Evolutionary conservation across 768 basidiomycete species (phyloP).

Genomic region (Hygrophorus russula): DNA sequence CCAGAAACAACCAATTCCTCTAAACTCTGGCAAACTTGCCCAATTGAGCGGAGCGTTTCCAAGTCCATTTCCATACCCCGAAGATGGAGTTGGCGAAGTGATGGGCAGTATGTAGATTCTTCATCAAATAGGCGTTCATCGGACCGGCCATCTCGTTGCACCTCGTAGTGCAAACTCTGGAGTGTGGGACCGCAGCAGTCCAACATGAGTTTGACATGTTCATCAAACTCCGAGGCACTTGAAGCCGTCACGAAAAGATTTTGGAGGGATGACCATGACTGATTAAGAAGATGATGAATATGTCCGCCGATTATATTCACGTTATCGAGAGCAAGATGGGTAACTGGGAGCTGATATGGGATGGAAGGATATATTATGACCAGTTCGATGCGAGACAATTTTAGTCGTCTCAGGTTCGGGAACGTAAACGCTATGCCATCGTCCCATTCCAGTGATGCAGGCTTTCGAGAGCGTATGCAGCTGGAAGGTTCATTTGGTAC

Average conservation of each 20-base stretch:
- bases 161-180: constrained; percentile 32
- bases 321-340: constrained; percentile 30
- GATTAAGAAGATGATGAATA: constrained; percentile 27
- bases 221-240: constrained; percentile 23
- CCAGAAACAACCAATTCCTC: constrained; percentile 30
- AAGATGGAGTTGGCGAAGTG: constrained; percentile 29
- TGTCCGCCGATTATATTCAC: constrained; percentile 30
- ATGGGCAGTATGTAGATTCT: constrained; percentile 12
- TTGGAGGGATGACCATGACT: constrained; percentile 21
- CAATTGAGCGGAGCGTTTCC: constrained; percentile 23
- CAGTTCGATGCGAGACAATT: constrained; percentile 31
- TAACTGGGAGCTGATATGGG: constrained; percentile 21
- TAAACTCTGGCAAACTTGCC: constrained; percentile 23
- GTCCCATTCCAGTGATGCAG: constrained; percentile 43
- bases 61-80: constrained; percentile 28
- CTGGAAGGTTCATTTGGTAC: constrained; percentile 11
- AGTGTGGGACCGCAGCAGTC: constrained; percentile 24
- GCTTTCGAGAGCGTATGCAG: constrained; percentile 13
- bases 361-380: constrained; percentile 26
- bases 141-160: constrained; percentile 15
- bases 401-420: constrained; percentile 28
- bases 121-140: constrained; percentile 21
- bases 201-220: constrained; percentile 29
- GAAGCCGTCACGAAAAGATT: constrained; percentile 25
- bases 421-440: constrained; percentile 36